These are phyloP conservation scores for Elymus sibiricus DNA, from an alignment of 176 grass and related monocot genomes.

Conservation along the genomic window DNA sequence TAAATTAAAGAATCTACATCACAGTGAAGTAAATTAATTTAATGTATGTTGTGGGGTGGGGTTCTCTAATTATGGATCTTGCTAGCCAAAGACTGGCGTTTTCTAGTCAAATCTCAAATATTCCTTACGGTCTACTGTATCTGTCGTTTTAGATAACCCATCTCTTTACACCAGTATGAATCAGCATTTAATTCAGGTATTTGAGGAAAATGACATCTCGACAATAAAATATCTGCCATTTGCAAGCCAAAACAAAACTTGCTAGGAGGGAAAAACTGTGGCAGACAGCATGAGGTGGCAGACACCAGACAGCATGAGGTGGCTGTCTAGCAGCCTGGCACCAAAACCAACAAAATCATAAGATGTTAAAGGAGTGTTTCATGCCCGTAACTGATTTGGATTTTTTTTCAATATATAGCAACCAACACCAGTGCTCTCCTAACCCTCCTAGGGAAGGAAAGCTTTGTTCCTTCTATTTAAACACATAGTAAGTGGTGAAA, in stretches of 20 bases:
- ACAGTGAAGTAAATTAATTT: neutral
- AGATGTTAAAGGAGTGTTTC: neutral
- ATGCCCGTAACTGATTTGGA: slow-evolving; percentile 13
- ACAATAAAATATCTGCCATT: neutral
- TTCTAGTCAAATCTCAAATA: too few species aligned
- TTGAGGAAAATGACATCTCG: neutral
- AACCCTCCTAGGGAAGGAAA: neutral
- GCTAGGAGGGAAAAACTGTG: neutral
- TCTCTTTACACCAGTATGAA: neutral
- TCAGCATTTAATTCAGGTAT: neutral
- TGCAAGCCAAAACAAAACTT: neutral
- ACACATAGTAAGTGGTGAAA: neutral
- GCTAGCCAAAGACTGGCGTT: too few species aligned
- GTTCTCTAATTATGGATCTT: too few species aligned
- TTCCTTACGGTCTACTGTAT: too few species aligned
- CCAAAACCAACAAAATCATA: neutral
- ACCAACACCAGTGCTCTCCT: neutral
- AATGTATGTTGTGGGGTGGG: neutral
- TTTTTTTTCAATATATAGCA: neutral
- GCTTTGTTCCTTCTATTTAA: neutral
- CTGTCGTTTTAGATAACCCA: too few species aligned
- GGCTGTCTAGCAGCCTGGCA: neutral
- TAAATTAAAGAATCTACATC: neutral
- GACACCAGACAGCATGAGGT: neutral
- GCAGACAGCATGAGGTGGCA: too few species aligned